Evolutionary conservation across 495 filamentous ascomycete genomes (phyloP), one percentile per base, ranked within the genome.

Genomic region (Penicillium steckii): DNA sequence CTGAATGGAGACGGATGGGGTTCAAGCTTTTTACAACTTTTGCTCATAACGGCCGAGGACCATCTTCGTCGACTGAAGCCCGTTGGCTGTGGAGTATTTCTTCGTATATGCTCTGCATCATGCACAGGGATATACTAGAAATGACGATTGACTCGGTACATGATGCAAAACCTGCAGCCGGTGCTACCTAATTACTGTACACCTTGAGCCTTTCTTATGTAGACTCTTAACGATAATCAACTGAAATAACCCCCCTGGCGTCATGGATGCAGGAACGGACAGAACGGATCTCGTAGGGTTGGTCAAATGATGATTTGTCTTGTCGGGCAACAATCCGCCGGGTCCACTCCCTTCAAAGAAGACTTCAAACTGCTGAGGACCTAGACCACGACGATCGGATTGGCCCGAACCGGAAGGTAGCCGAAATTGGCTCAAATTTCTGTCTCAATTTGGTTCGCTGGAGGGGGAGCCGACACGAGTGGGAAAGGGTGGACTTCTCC

Each of bases 221-320:
- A 40, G 35, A 12, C 27, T 6, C 6, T 12, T 5, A 29, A 29
- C 12, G 12, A n/a, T n/a, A n/a, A n/a, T n/a, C n/a, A n/a, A n/a
- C n/a, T n/a, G n/a, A n/a, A n/a, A n/a, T n/a, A n/a, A n/a, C n/a
- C n/a, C 52, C 59, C 59, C 59, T 62, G 59, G 59, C 59, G 55
- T 62, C 52, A 50, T 50, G 44, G 23, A 52, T 53, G 59, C 59
- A 55, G 51, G 59, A 55, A 62, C 55, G 55, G 48, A 52, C 23
- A 46, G 48, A 38, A 44, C 47, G 53, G 58, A 54, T 57, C 54
- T 45, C 21, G 32, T 26, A 43, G 38, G 46, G 46, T 37, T 33
- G 46, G 53, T 42, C 12, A 4, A 9, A 13, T 50, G 43, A n/a
- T 50, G 49, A 56, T 56, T 56, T 47, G 53, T n/a, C 13, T 29